A percentile compares a stretch with the other conserved stretches of the same genome.
These are phyloP conservation scores for Alternaria hordeiaustralica DNA, from an alignment of 2,329 filamentous ascomycete genomes.

Conservation along the genomic window DNA sequence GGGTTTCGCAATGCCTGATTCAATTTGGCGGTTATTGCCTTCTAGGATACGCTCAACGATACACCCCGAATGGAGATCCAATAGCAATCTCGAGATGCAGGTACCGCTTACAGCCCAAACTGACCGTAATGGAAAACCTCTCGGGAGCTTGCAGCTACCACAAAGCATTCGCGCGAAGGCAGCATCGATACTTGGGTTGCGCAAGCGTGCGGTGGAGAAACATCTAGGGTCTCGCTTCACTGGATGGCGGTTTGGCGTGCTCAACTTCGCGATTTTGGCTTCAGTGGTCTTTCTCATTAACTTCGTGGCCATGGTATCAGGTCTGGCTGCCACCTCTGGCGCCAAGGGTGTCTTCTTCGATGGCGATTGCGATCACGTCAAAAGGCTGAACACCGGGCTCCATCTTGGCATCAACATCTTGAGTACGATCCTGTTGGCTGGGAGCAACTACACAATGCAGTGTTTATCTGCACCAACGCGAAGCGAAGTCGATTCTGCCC, in stretches of 20 bases:
- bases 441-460: slow-evolving; percentile 53
- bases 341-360: not conserved
- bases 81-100: not conserved
- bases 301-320: not conserved
- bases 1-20: not conserved
- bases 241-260: slow-evolving; percentile 23
- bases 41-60: not conserved
- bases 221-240: slow-evolving; percentile 10
- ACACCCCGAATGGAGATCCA: not conserved
- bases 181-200: not conserved
- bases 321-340: not conserved
- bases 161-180: not conserved
- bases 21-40: not conserved
- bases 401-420: not conserved
- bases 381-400: not conserved
- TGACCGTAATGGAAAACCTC: not conserved
- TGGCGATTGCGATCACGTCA: not conserved
- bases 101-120: not conserved
- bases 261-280: slow-evolving; percentile 15
- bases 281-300: slow-evolving; percentile 8
- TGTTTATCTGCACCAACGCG: slow-evolving; percentile 59
- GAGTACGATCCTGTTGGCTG: not conserved
- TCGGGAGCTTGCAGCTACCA: not conserved
- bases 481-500: slow-evolving; percentile 57
- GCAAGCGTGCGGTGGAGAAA: not conserved